These are phyloP conservation scores for Yarrowia hollandica DNA, from an alignment of 805 yeast species.

Conservation along the genomic window DNA sequence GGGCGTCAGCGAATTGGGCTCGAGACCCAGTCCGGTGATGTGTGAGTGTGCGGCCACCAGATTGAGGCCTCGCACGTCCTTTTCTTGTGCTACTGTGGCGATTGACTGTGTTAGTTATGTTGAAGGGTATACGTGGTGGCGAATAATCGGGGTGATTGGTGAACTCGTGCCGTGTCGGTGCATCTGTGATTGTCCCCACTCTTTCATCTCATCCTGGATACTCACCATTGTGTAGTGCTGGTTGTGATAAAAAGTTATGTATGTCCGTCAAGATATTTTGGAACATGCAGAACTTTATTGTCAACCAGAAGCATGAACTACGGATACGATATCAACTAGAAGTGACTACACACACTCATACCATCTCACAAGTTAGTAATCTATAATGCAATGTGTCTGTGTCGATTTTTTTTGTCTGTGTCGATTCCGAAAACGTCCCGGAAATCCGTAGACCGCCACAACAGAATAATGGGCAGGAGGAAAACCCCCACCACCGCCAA, in stretches of 20 bases:
- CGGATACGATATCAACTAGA: background rate
- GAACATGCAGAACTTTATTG: constrained; percentile 5
- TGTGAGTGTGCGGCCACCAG: constrained; percentile 98
- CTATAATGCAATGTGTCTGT: constrained; percentile 3
- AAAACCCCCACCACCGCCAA: background rate
- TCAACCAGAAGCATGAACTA: background rate
- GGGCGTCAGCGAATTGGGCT: constrained; percentile 77
- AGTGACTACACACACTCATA: too few species aligned
- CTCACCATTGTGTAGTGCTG: constrained; percentile 19
- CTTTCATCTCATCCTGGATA: background rate
- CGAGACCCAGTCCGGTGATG: constrained; percentile 94
- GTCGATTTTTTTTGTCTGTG: too few species aligned
- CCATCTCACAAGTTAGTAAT: too few species aligned
- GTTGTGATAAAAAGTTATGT: constrained; percentile 17
- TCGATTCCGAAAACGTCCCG: too few species aligned
- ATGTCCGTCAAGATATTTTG: constrained; percentile 16
- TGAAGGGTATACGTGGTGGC: too few species aligned
- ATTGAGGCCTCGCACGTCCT: constrained; percentile 62
- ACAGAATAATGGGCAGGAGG: background rate
- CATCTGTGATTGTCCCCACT: too few species aligned
- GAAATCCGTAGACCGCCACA: background rate
- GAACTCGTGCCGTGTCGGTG: too few species aligned
- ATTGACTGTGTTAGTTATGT: constrained; percentile 41
- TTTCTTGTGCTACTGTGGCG: constrained; percentile 46
- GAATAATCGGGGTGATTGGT: too few species aligned